Percentiles rank a stretch among this genome's conserved stretches.
These are phyloP conservation scores for Phytomonas sp. DNA, from an alignment of 208 protist species.

Conservation along the genomic window DNA sequence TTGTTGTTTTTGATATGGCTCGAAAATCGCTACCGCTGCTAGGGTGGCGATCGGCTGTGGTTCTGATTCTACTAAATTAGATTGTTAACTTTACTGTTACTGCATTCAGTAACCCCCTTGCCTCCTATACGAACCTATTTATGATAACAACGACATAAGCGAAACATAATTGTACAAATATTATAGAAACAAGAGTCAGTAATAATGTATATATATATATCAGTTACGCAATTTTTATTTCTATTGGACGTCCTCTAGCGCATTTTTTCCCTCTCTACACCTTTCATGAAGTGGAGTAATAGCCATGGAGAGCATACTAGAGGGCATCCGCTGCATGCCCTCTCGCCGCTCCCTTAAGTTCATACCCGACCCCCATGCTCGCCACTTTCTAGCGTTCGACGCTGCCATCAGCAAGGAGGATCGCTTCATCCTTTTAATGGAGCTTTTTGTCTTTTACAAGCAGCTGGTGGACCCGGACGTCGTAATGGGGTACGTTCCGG, in stretches of 20 bases:
- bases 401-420: constrained; percentile 55
- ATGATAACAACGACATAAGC: not conserved
- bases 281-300: not conserved
- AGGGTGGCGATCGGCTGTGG: not conserved
- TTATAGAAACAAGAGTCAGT: not conserved
- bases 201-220: not conserved
- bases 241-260: not conserved
- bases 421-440: constrained; percentile 59
- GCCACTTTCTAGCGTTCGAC: constrained; percentile 77
- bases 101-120: not conserved
- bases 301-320: constrained; percentile 13
- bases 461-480: constrained; percentile 32
- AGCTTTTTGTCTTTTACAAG: constrained; percentile 40
- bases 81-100: not conserved
- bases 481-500: constrained; percentile 23
- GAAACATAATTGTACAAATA: not conserved
- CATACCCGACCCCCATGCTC: constrained; percentile 23
- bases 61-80: not conserved
- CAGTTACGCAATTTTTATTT: not conserved
- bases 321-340: constrained; percentile 34
- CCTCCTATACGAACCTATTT: not conserved
- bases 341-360: constrained; percentile 77
- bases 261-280: not conserved
- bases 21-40: not conserved
- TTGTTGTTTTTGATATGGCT: constrained; percentile 74